Conservation (phyloP, 2,329 filamentous ascomycete species). For the Colletotrichum filicis region DNA sequence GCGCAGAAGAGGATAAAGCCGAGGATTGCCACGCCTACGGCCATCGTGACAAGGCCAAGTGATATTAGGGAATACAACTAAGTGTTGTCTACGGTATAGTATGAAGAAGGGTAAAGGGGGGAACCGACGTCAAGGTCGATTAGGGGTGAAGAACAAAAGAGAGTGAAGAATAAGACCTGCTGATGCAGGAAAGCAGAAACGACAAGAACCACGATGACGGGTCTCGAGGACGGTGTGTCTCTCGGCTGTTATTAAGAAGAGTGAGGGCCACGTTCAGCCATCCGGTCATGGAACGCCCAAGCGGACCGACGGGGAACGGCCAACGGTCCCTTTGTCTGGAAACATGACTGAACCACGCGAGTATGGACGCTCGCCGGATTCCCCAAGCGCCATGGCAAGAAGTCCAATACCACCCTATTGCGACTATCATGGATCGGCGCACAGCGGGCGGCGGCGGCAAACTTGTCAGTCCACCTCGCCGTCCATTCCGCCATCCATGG, state of each 20-base stretch:
- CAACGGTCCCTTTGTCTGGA: conserved; percentile 30
- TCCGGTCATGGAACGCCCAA: conserved; percentile 24
- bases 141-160: neutral
- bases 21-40: conserved; percentile 29
- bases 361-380: conserved; percentile 15
- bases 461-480: conserved; percentile 25
- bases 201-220: conserved; percentile 17
- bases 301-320: conserved; percentile 31
- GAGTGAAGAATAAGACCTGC: conserved; percentile 22
- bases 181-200: conserved; percentile 24
- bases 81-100: neutral
- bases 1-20: conserved; percentile 31
- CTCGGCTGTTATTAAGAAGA: conserved; percentile 33
- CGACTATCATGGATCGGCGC: conserved; percentile 2
- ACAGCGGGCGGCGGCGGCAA: conserved; percentile 21
- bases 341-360: conserved; percentile 21
- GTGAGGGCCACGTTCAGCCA: conserved; percentile 25
- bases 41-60: conserved; percentile 16
- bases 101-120: neutral
- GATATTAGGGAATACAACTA: conserved; percentile 5
- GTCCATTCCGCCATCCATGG: neutral
- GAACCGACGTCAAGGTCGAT: conserved; percentile 9
- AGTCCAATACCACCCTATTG: neutral
- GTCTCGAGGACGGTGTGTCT: conserved; percentile 21
- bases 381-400: conserved; percentile 27